These are phyloP conservation scores for Dendrobium huoshanense DNA, from an alignment of 106 monocot species.

Conservation along the genomic window DNA sequence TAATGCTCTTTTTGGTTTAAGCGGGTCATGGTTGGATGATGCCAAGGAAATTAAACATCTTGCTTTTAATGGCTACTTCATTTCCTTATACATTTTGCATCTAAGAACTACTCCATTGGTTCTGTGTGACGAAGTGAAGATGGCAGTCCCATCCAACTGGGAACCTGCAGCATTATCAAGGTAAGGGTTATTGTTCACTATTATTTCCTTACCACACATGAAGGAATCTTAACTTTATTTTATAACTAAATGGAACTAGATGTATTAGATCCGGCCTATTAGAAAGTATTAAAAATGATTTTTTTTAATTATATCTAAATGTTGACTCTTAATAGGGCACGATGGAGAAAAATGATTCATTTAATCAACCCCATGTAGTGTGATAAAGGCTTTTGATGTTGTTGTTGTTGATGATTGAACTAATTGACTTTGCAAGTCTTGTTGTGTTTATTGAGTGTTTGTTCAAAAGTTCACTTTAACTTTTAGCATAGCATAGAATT, in stretches of 20 bases:
- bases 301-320: no score
- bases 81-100: conserved; percentile 78
- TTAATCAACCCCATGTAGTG: no score
- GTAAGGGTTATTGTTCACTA: conserved; percentile 24
- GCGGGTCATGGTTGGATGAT: conserved; percentile 77
- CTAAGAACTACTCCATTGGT: conserved; percentile 64
- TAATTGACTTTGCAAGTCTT: background rate
- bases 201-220: background rate
- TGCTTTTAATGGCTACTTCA: conserved; percentile 92
- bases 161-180: conserved; percentile 61
- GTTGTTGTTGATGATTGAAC: background rate
- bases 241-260: background rate
- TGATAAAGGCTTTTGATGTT: no score
- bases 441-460: background rate
- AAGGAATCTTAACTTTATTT: background rate
- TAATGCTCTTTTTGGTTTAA: conserved; percentile 80
- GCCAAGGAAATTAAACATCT: conserved; percentile 65
- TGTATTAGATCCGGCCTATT: no score
- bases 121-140: conserved; percentile 75
- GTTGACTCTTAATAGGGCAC: no score
- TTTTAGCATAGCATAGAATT: background rate
- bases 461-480: background rate
- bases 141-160: conserved; percentile 80
- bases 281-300: no score
- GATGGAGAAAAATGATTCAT: no score